These are phyloP conservation scores for Quercus parvula DNA, from an alignment of 306 rosid species.

Conservation along the genomic window DNA sequence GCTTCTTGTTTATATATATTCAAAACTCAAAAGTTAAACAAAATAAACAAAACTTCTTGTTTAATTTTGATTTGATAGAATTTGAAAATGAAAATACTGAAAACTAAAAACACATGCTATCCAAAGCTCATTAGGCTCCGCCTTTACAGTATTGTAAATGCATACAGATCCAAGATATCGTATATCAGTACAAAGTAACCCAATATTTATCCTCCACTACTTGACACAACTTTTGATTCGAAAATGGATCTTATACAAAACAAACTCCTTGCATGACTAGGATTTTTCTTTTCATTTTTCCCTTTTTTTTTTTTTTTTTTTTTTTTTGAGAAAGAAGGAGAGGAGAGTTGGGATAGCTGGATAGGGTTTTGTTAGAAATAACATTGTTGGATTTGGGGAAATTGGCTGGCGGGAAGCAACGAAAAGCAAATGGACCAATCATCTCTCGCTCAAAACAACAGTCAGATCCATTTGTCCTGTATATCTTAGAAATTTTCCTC, in stretches of 20 bases:
- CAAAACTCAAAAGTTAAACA: not conserved
- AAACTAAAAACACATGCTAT: not conserved
- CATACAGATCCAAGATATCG: not conserved
- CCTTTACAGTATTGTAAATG: not conserved
- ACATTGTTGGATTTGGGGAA: too few relatives aligned
- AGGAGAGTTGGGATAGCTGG: too few relatives aligned
- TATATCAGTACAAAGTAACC: not conserved
- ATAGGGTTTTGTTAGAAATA: too few relatives aligned
- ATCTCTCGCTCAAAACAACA: too few relatives aligned
- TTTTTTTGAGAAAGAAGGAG: not conserved
- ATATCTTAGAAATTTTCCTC: too few relatives aligned
- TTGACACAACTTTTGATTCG: not conserved
- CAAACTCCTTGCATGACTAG: not conserved
- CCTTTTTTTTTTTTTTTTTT: not conserved
- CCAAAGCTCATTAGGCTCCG: not conserved
- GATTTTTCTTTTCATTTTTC: not conserved
- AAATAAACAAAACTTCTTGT: not conserved
- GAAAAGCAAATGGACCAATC: too few relatives aligned
- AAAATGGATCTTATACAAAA: not conserved
- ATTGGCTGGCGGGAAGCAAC: too few relatives aligned
- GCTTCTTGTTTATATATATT: too few relatives aligned
- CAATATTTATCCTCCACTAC: not conserved
- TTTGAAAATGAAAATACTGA: not conserved
- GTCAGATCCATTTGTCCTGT: too few relatives aligned
- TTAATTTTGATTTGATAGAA: not conserved